Conservation (phyloP, 108 stramenopile species). For the Pseudonitzschia pungens region DNA sequence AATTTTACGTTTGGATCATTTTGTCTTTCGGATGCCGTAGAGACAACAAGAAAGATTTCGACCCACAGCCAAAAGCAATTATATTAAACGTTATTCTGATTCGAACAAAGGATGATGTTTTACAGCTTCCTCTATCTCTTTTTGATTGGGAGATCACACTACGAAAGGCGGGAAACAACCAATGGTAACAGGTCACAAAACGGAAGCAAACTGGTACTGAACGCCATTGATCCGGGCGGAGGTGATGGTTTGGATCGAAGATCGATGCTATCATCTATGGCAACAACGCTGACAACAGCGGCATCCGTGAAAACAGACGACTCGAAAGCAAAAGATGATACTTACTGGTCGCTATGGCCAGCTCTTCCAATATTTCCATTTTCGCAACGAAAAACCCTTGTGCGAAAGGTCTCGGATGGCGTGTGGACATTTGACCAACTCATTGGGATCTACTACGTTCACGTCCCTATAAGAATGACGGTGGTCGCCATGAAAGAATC, state of each 20-base stretch:
- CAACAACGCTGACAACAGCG: background rate
- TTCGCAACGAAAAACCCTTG: conserved; percentile 30
- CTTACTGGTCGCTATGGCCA: conserved; percentile 32
- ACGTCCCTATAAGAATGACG: conserved; percentile 64
- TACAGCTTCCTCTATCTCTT: conserved; percentile 1
- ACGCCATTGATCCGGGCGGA: background rate
- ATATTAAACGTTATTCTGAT: background rate
- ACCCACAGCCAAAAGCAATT: no score
- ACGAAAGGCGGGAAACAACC: background rate
- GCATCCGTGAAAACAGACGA: background rate
- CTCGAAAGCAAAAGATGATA: background rate
- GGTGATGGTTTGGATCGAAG: background rate
- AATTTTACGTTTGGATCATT: no score
- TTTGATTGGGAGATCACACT: background rate
- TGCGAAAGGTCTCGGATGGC: conserved; percentile 14
- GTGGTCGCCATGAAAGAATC: conserved; percentile 27
- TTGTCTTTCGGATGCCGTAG: no score
- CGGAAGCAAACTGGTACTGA: background rate
- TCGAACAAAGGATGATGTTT: background rate
- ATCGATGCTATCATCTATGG: background rate
- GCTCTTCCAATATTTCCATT: conserved; percentile 48
- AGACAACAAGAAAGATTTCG: no score
- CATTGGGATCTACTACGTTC: conserved; percentile 63
- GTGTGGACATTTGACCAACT: conserved; percentile 67
- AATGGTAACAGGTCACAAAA: background rate